Conservation (phyloP, 129 eudicot species). For the Chrysanthemum seticuspe region DNA sequence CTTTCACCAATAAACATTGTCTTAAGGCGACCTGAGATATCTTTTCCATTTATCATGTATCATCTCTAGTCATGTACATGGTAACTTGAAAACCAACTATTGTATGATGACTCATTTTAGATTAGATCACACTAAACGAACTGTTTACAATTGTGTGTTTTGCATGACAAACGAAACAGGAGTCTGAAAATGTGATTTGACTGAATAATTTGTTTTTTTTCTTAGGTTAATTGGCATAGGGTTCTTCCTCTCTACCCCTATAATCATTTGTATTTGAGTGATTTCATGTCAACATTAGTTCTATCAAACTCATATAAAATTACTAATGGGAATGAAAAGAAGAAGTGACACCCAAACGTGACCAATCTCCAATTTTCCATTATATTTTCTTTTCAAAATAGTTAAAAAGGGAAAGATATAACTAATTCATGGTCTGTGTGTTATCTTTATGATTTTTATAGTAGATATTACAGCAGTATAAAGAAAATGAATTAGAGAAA, state of each 20-base stretch:
- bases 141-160: constrained; percentile 1
- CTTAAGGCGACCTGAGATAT: no score
- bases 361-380: constrained; percentile 17
- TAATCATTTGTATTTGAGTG: constrained; percentile 24
- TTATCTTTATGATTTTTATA: no score
- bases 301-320: constrained; percentile 10
- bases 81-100: neutral
- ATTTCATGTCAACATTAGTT: constrained; percentile 28
- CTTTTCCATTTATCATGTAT: constrained; percentile 1
- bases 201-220: constrained; percentile 9
- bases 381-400: neutral
- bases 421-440: no score
- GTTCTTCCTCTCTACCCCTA: constrained; percentile 14
- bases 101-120: constrained; percentile 19
- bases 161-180: neutral
- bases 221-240: neutral
- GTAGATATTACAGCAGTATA: no score
- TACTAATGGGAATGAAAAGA: constrained; percentile 7
- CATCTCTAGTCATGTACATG: neutral
- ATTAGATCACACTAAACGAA: constrained; percentile 10
- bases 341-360: constrained; percentile 25
- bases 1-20: no score
- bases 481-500: no score
- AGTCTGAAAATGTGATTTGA: constrained; percentile 16
- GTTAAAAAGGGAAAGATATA: no score